Base-by-base conservation (phyloP, 768 basidiomycete species). In the Cystoderma amianthinum region DNA sequence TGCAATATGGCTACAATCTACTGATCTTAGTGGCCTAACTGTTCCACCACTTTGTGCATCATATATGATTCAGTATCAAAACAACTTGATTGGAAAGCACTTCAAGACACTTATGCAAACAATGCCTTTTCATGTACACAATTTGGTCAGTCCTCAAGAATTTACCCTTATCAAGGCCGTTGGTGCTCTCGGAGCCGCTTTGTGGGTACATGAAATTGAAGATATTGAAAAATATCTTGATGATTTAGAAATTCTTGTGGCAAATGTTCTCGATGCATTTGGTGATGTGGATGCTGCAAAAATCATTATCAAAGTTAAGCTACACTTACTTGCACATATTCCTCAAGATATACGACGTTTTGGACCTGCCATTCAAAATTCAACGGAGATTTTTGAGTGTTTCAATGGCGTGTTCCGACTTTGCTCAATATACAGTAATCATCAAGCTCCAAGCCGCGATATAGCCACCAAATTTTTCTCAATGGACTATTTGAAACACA, bases 401-500 rank as follows among this genome's bases (percentile, higher is more conserved):
- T 71, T 48, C 44, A 70, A 72, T 44, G 58, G 53, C 4, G 48
- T 72, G 9, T 69, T 71, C 35, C 53, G 64, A 0, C 13, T 57
- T 2, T 58, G 58, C 23, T 61, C 54, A 7, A 47, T 71, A 9
- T 44, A 53, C 28, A 60, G 55, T 16, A 70, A 70, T 46, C 60
- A 58, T 24, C 58, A 48, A 2, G 57, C 62, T 1, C 64, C 67
- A 2, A 66, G 64, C 38, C 57, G 54, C 1, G 62, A 68, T 42
- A 63, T 62, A 23, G 55, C 61, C 0, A 11, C 4, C 0, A 49
- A 43, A 4, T 48, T 66, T 12, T 48, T 56, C 0, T 42, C 36
- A 1, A 49, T 54, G 46, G 62, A 61, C 10, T 34, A 47, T 1
- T 39, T 63, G 12, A 63, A 64, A 45, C 67, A 67, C 44, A 47